Evolutionary conservation across 352 stramenopile genomes (phyloP), one percentile per base, ranked within the genome.

Genomic region (Poterioochromonas sp.): DNA sequence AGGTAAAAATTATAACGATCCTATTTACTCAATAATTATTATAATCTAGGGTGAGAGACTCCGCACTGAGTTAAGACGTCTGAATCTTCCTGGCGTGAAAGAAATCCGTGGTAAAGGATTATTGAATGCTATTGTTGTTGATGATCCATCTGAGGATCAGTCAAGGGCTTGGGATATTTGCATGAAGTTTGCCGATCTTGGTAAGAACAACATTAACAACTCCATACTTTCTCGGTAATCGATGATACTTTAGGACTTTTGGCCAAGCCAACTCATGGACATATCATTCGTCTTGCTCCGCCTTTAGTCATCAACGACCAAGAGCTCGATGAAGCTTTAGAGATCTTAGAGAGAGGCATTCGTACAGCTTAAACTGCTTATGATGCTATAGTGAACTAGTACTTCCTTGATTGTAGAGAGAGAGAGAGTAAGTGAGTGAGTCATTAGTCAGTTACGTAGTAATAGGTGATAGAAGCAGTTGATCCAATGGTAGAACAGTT

Each of bases 81-180:
- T 71, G 15, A 71, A 71, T 22, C 12, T 43, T 41, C 62, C 62
- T 43, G 32, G 8, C 2, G 41, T 77, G 22, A 15, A 79, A 65
- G 32, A 79, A n/a, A 93, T 99, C 73, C 90, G 96, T 37, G 96
- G 96, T 70, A 91, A 92, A 44, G 96, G 96, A 20, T 83, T 99
- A 68, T 83, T 99, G 41, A 99, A 98, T 81, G 96, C 96, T 22
- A 95, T 99, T 79, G 91, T 99, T 41, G 97, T 99, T 84, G 88
- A 94, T 76, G 83, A 91, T 54, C 90, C 90, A 77, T 90, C 90
- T 79, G 87, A 86, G 44, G 85, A 84, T n/a, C 85, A 86, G 1
- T 90, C 92, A 77, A 83, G 86, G 40, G 95, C 95, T 26, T 96
- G 92, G 90, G 87, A 98, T 69, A 87, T 99, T 29, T 99, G 96